A percentile compares a stretch with the other conserved stretches of the same genome.
phyloP scores from a whole-genome alignment of 257 asterid species.

The Primulina eburnea region DNA sequence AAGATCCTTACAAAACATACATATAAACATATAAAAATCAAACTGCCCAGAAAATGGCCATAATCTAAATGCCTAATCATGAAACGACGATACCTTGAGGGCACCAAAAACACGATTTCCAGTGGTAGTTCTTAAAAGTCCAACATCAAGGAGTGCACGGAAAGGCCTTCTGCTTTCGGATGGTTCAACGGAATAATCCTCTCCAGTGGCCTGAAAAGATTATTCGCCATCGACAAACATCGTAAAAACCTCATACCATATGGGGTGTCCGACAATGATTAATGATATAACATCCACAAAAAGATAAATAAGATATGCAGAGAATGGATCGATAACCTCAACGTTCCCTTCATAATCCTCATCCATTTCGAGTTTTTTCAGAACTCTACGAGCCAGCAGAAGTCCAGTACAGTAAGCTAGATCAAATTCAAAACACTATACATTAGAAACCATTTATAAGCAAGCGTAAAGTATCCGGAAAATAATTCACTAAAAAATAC shows the following conservation, averaged over 20 bases:
- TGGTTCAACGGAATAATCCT: slow-evolving; percentile 86
- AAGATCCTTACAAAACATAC: background rate
- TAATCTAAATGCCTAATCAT: background rate
- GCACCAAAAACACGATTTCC: slow-evolving; percentile 94
- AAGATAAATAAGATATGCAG: background rate
- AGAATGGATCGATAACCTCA: slow-evolving; percentile 45
- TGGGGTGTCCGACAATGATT: too few relatives aligned
- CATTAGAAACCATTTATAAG: background rate
- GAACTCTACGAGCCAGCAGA: slow-evolving; percentile 77
- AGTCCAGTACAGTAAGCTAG: slow-evolving; percentile 94
- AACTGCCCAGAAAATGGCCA: background rate
- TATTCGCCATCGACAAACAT: too few relatives aligned
- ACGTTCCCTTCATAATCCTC: slow-evolving; percentile 73
- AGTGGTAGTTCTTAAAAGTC: slow-evolving; percentile 79
- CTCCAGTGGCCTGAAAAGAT: slow-evolving; percentile 73
- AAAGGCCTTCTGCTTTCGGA: slow-evolving; percentile 86
- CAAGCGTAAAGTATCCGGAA: background rate
- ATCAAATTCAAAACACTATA: background rate
- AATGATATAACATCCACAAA: too few relatives aligned
- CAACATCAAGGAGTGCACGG: slow-evolving; percentile 95
- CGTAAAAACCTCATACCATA: background rate
- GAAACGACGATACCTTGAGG: slow-evolving; percentile 50
- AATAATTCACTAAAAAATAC: slow-evolving; percentile 17
- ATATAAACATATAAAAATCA: background rate
- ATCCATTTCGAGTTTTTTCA: slow-evolving; percentile 73